phyloP scores from a whole-genome alignment of 345 rosid species.

The Eucalyptus coolabah region DNA sequence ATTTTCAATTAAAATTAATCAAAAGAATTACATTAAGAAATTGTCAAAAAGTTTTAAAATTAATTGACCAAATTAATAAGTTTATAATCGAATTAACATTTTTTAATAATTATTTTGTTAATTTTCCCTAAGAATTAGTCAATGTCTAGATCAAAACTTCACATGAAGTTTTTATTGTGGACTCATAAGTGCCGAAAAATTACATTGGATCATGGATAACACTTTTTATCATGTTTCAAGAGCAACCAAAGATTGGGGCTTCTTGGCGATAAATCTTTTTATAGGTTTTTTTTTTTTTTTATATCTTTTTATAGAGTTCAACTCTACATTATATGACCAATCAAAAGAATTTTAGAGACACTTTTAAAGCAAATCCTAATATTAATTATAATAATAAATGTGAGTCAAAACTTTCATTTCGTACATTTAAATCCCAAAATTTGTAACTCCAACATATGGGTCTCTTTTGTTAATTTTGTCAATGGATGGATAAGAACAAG shows the following conservation, averaged over 20 bases:
- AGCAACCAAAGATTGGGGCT: neutral
- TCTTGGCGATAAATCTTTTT: neutral
- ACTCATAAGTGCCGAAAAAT: neutral
- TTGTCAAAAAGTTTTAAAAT: accelerated
- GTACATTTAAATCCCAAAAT: too few species aligned
- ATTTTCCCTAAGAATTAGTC: neutral
- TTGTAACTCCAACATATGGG: accelerated
- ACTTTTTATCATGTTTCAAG: neutral
- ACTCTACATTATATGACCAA: neutral
- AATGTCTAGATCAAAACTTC: neutral
- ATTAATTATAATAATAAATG: too few species aligned
- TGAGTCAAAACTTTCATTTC: too few species aligned
- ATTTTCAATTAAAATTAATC: neutral
- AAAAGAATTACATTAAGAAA: accelerated
- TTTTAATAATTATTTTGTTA: accelerated
- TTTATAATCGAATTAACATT: accelerated
- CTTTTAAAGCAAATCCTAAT: neutral
- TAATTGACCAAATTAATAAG: accelerated
- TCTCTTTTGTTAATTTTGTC: too few species aligned
- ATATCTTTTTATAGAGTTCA: neutral
- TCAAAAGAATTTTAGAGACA: neutral
- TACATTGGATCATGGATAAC: neutral
- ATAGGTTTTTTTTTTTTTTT: too few species aligned
- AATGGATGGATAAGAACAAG: too few species aligned
- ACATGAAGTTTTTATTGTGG: neutral